Evolutionary conservation across 768 basidiomycete species (phyloP).

Genomic region (Phaffia australis): DNA sequence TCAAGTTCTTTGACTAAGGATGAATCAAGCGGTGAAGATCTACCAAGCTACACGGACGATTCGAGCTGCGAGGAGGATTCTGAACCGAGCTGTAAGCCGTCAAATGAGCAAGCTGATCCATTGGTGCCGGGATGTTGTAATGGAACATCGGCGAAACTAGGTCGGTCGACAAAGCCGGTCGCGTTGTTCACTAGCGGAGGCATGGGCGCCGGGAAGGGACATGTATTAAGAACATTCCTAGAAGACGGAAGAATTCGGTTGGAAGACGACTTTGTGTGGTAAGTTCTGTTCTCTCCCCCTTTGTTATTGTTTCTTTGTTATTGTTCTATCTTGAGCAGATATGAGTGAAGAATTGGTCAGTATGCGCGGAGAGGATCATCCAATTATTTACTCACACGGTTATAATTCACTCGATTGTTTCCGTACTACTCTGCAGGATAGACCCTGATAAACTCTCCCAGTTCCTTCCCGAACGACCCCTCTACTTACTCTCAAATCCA

Average conservation of each 20-base stretch:
- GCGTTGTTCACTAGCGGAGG: slow-evolving; percentile 34
- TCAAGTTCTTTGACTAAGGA: neutral
- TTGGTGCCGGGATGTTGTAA: neutral
- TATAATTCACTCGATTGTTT: neutral
- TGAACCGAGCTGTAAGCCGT: neutral
- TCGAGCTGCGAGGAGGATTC: neutral
- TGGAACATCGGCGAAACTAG: neutral
- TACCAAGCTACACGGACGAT: neutral
- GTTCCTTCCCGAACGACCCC: slow-evolving; percentile 31
- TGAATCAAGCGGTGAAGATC: neutral
- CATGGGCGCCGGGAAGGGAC: slow-evolving; percentile 32
- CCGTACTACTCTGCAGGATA: slow-evolving; percentile 28
- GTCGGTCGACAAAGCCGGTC: slow-evolving; percentile 20
- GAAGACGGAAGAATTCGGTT: slow-evolving; percentile 27
- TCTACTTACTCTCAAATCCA: slow-evolving; percentile 27
- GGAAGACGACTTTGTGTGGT: slow-evolving; percentile 33
- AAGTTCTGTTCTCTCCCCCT: neutral
- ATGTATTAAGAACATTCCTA: slow-evolving; percentile 30
- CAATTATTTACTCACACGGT: neutral
- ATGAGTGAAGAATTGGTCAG: no score
- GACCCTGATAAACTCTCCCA: slow-evolving; percentile 34
- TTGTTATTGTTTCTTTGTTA: neutral
- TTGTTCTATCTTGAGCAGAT: neutral
- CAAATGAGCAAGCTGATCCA: neutral
- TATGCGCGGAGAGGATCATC: neutral